Conservation (phyloP, 768 basidiomycete species). For the Russula sp. region DNA sequence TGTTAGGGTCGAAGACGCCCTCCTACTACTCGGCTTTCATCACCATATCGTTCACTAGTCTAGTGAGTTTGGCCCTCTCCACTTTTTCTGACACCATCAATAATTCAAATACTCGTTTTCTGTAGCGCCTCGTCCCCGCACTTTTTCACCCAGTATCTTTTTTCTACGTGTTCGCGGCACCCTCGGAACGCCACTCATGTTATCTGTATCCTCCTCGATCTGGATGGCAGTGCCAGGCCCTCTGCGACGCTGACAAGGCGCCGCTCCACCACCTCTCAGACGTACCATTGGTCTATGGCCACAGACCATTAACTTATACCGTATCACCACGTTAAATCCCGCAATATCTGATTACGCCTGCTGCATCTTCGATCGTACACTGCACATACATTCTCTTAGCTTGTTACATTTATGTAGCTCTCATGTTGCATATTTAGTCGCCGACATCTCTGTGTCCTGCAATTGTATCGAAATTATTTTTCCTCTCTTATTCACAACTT, state of each 20-base stretch:
- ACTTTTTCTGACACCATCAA: background rate
- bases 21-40: conserved; percentile 68
- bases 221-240: background rate
- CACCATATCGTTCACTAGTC: conserved; percentile 51
- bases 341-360: conserved; percentile 17
- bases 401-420: conserved; percentile 21
- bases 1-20: conserved; percentile 66
- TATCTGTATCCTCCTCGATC: background rate
- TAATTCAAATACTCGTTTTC: background rate
- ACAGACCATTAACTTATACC: conserved; percentile 15
- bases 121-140: background rate
- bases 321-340: conserved; percentile 18
- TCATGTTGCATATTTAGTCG: conserved; percentile 19
- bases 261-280: conserved; percentile 6
- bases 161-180: background rate
- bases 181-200: background rate
- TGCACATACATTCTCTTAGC: conserved; percentile 13
- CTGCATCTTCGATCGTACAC: conserved; percentile 14
- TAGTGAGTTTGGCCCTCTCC: conserved; percentile 15
- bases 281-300: background rate
- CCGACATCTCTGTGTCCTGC: conserved; percentile 5
- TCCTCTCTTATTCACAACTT: background rate
- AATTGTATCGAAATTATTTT: conserved; percentile 16
- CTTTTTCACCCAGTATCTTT: background rate
- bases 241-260: background rate